Conservation (phyloP, 306 rosid genomes). For the Astragalus membranaceus region DNA sequence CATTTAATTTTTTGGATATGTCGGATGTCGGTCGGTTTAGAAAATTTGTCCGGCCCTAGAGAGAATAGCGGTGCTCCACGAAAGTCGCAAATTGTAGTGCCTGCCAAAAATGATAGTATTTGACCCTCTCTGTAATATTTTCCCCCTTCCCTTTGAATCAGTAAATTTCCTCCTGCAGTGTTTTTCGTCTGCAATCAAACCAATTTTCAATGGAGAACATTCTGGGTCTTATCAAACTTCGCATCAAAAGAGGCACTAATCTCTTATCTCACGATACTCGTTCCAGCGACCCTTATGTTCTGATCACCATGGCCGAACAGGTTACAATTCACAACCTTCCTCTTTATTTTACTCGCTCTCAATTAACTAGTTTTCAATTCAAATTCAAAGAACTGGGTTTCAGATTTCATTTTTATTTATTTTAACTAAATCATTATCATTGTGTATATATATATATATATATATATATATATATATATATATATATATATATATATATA, state of each 20-base stretch:
- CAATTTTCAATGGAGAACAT: constrained; percentile 35
- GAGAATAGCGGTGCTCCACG: neutral
- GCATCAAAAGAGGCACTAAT: constrained; percentile 53
- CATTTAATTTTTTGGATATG: no score
- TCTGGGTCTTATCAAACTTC: constrained; percentile 65
- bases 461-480: neutral
- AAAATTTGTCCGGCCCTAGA: no score
- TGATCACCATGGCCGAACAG: constrained; percentile 50
- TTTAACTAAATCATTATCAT: neutral
- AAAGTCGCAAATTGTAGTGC: neutral
- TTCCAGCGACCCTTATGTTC: constrained; percentile 71
- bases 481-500: neutral
- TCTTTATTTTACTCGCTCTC: neutral
- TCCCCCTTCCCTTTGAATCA: neutral
- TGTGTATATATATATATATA: neutral
- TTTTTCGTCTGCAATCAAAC: neutral
- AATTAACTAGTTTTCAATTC: neutral
- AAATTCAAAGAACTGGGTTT: neutral
- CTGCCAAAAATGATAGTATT: neutral
- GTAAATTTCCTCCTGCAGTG: neutral
- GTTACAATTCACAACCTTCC: neutral
- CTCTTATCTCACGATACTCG: constrained; percentile 52
- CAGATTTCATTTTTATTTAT: neutral
- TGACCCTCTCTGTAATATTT: neutral
- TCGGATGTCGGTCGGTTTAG: no score